A percentile compares a stretch with the other conserved stretches of the same genome.
phyloP scores from a whole-genome alignment of 495 filamentous ascomycete species.

The Xeromyces bisporus region DNA sequence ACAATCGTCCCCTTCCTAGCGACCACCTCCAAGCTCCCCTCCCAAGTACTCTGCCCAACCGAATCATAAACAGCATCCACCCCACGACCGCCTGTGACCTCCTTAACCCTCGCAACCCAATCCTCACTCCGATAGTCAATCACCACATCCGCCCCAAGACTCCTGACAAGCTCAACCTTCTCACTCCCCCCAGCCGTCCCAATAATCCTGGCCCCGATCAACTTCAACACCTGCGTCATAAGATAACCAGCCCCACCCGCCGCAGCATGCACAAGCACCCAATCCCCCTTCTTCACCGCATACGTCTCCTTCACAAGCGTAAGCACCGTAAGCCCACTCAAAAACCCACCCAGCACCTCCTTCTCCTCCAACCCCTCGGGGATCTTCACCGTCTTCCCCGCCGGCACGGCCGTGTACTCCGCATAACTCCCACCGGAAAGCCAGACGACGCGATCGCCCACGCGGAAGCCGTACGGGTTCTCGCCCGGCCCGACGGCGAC shows the following conservation, averaged over 20 bases:
- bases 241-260: constrained; percentile 75
- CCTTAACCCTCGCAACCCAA: constrained; percentile 45
- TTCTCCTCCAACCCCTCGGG: constrained; percentile 45
- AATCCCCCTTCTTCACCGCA: constrained; percentile 57
- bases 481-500: constrained; percentile 32
- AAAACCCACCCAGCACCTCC: constrained; percentile 46
- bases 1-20: constrained; percentile 71
- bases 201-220: constrained; percentile 63
- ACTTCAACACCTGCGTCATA: constrained; percentile 57
- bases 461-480: constrained; percentile 31
- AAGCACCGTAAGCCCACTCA: constrained; percentile 80
- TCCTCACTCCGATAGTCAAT: constrained; percentile 55
- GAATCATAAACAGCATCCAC: constrained; percentile 76
- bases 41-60: constrained; percentile 78
- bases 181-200: constrained; percentile 60
- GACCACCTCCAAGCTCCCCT: constrained; percentile 59
- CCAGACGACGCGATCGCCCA: constrained; percentile 55
- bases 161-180: constrained; percentile 54
- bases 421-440: constrained; percentile 50
- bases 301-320: constrained; percentile 67
- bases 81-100: constrained; percentile 54
- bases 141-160: constrained; percentile 51
- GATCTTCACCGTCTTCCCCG: constrained; percentile 40
- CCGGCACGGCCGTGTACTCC: constrained; percentile 51
- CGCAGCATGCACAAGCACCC: constrained; percentile 78